These are phyloP conservation scores for Gloeostereum incarnatum DNA, from an alignment of 768 basidiomycete species.

Conservation along the genomic window DNA sequence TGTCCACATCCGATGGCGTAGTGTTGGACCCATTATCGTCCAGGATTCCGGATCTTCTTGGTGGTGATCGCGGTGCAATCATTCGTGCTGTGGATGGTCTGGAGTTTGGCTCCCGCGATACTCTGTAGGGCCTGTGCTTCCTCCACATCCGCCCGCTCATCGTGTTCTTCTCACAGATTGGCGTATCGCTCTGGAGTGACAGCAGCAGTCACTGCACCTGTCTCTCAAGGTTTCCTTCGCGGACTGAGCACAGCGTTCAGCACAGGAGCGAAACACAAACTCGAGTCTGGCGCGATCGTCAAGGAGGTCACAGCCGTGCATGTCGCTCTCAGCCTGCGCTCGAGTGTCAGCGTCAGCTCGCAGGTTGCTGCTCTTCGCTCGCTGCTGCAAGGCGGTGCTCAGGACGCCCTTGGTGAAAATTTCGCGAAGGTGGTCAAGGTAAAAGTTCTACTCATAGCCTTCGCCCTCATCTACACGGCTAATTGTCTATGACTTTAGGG, in stretches of 20 bases:
- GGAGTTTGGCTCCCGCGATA: slow-evolving; percentile 41
- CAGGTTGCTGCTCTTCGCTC: slow-evolving; percentile 48
- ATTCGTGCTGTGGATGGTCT: slow-evolving; percentile 59
- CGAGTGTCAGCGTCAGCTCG: slow-evolving; percentile 46
- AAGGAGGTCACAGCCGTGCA: slow-evolving; percentile 60
- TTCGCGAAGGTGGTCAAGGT: slow-evolving; percentile 41
- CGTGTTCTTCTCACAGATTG: slow-evolving; percentile 29
- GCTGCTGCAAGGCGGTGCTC: slow-evolving; percentile 24
- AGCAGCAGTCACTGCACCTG: slow-evolving; percentile 53
- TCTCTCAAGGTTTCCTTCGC: slow-evolving; percentile 40
- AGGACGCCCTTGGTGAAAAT: slow-evolving; percentile 27
- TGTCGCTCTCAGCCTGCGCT: slow-evolving; percentile 27
- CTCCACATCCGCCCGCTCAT: slow-evolving; percentile 21
- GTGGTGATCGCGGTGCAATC: slow-evolving; percentile 27
- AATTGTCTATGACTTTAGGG: slow-evolving; percentile 25
- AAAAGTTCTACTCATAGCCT: slow-evolving; percentile 1
- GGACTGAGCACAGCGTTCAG: slow-evolving; percentile 60
- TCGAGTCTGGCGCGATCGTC: slow-evolving; percentile 58
- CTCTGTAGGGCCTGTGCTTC: slow-evolving; percentile 26
- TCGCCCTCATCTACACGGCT: not conserved
- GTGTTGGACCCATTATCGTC: slow-evolving; percentile 36
- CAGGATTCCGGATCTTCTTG: slow-evolving; percentile 32
- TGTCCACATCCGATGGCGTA: slow-evolving; percentile 51
- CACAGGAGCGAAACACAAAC: slow-evolving; percentile 45
- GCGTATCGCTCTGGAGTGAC: slow-evolving; percentile 74